A percentile compares a stretch with the other conserved stretches of the same genome.
These are phyloP conservation scores for Clonostachys solani DNA, from an alignment of 2,329 filamentous ascomycete genomes.

Conservation along the genomic window DNA sequence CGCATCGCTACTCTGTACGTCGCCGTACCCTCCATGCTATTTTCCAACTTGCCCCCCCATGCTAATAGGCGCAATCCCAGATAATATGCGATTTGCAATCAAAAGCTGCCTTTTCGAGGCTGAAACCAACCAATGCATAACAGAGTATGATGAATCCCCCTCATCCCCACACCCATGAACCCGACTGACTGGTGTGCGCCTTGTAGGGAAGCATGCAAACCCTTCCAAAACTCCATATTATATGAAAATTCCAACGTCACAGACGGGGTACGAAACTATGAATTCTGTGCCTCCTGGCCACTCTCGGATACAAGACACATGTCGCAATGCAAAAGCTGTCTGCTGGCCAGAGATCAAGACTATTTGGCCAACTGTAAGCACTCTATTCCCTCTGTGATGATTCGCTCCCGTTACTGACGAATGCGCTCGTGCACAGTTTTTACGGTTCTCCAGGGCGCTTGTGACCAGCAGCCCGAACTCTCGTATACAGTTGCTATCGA, in stretches of 20 bases:
- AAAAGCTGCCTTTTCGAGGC: too few relatives aligned
- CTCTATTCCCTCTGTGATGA: not conserved
- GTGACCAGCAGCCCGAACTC: slow-evolving; percentile 41
- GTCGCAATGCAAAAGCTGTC: slow-evolving; percentile 39
- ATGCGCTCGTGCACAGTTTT: slow-evolving; percentile 26
- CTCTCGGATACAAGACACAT: slow-evolving; percentile 27
- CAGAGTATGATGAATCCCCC: too few relatives aligned
- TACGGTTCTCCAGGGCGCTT: slow-evolving; percentile 50
- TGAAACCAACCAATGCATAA: too few relatives aligned
- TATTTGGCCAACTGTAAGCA: slow-evolving; percentile 51
- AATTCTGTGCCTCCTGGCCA: slow-evolving; percentile 49
- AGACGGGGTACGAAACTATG: slow-evolving; percentile 15
- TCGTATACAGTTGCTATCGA: slow-evolving; percentile 44
- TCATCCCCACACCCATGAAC: too few relatives aligned
- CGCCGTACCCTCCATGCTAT: too few relatives aligned
- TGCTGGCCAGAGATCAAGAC: slow-evolving; percentile 26
- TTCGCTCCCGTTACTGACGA: not conserved
- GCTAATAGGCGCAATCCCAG: too few relatives aligned
- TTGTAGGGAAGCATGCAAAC: too few relatives aligned
- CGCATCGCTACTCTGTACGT: slow-evolving; percentile 51
- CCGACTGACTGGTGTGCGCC: too few relatives aligned
- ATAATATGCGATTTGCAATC: too few relatives aligned
- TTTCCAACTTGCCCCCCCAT: too few relatives aligned
- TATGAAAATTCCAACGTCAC: slow-evolving; percentile 7
- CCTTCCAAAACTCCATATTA: not conserved